phyloP scores from a whole-genome alignment of 2,329 filamentous ascomycete species.

The Dothiorella sarmentorum region DNA sequence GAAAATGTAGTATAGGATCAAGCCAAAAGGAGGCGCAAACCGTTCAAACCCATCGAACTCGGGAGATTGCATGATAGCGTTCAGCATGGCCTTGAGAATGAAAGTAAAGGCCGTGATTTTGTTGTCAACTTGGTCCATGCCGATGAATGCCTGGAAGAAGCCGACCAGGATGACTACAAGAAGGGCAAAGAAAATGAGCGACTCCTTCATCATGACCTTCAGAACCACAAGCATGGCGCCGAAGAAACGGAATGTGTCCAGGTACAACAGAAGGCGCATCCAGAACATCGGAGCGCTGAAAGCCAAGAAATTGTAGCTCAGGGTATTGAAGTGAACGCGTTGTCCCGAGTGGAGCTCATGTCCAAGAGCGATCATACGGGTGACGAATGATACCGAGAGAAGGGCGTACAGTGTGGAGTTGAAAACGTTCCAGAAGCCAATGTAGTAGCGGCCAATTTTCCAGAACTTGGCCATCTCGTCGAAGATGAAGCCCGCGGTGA shows the following conservation, averaged over 20 bases:
- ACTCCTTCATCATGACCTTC: conserved; percentile 66
- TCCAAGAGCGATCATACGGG: conserved; percentile 73
- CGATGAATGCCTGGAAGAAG: conserved; percentile 92
- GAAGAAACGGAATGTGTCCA: conserved; percentile 93
- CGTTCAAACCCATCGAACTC: conserved; percentile 87
- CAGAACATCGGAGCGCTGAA: conserved; percentile 97
- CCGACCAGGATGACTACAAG: conserved; percentile 77
- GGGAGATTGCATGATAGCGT: conserved; percentile 85
- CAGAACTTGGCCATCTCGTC: conserved; percentile 87
- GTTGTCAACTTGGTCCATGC: conserved; percentile 79
- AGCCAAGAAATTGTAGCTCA: conserved; percentile 92
- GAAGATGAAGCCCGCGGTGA: conserved; percentile 85
- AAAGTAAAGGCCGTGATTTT: conserved; percentile 60
- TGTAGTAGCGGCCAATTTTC: conserved; percentile 87
- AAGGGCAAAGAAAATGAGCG: conserved; percentile 92
- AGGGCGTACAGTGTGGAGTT: conserved; percentile 80
- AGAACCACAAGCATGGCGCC: conserved; percentile 97
- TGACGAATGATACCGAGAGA: conserved; percentile 71
- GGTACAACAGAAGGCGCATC: conserved; percentile 85
- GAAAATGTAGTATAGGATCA: conserved; percentile 96
- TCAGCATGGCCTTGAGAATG: conserved; percentile 78
- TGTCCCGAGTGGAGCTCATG: conserved; percentile 50
- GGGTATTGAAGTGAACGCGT: conserved; percentile 65
- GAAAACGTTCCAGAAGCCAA: conserved; percentile 97
- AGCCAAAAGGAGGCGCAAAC: conserved; percentile 88